phyloP scores from a whole-genome alignment of 805 yeast genomes.

The Candida nonsorbophila region DNA sequence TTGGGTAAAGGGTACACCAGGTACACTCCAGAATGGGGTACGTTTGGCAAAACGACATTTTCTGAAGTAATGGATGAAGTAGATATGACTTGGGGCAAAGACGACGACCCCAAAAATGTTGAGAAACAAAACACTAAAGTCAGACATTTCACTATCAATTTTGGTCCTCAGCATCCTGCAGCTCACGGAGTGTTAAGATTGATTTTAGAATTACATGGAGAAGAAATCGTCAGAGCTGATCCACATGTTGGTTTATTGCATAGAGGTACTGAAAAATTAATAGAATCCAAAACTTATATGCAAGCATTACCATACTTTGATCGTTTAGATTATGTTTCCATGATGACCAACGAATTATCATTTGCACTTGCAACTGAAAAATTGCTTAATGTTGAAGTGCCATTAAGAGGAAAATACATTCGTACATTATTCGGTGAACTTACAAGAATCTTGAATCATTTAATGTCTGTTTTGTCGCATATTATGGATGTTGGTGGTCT shows the following conservation, averaged over 20 bases:
- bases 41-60: conserved; percentile 38
- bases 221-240: conserved; percentile 80
- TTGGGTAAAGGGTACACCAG: conserved; percentile 33
- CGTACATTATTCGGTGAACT: conserved; percentile 84
- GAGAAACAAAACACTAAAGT: conserved; percentile 49
- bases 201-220: conserved; percentile 83
- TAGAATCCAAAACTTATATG: conserved; percentile 79
- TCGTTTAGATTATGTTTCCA: conserved; percentile 75
- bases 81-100: conserved; percentile 40
- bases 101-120: conserved; percentile 38
- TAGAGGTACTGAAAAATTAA: conserved; percentile 85
- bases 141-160: conserved; percentile 84
- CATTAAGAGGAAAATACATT: conserved; percentile 78
- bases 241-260: conserved; percentile 87
- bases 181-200: conserved; percentile 89
- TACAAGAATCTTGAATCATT: conserved; percentile 76
- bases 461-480: conserved; percentile 82
- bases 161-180: conserved; percentile 94
- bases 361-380: conserved; percentile 82
- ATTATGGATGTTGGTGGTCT: conserved; percentile 95
- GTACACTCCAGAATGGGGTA: conserved; percentile 26
- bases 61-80: conserved; percentile 40
- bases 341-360: conserved; percentile 90
- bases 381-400: conserved; percentile 77
- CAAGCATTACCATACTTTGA: conserved; percentile 89